phyloP scores from a whole-genome alignment of 2,329 filamentous ascomycete genomes.

The Claviceps citrina region DNA sequence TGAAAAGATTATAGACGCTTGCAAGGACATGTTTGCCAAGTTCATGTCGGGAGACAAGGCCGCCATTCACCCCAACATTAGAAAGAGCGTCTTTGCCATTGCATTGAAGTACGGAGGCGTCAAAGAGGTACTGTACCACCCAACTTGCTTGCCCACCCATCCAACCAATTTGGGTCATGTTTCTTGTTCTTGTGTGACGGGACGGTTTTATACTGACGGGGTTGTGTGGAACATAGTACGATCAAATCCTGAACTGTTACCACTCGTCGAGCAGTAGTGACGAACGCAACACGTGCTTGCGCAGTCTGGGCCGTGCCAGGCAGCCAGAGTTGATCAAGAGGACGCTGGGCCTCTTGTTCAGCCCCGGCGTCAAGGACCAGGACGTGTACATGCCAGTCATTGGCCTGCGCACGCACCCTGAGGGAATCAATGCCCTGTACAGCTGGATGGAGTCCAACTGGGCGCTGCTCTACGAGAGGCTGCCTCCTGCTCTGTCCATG shows the following conservation, averaged over 20 bases:
- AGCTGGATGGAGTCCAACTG: conserved; percentile 76
- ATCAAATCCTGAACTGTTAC: conserved; percentile 61
- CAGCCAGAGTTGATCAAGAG: conserved; percentile 66
- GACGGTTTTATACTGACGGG: too few species aligned
- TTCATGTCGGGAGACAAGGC: conserved; percentile 64
- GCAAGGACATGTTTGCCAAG: conserved; percentile 80
- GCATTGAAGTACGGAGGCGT: conserved; percentile 70
- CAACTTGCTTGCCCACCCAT: too few species aligned
- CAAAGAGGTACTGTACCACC: conserved; percentile 64
- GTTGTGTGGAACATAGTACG: conserved; percentile 37
- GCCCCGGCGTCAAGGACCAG: conserved; percentile 78
- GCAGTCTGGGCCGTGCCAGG: conserved; percentile 64
- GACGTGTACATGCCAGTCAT: conserved; percentile 83
- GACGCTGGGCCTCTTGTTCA: conserved; percentile 60
- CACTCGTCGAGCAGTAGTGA: conserved; percentile 54
- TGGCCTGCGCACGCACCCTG: conserved; percentile 59
- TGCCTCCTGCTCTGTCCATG: conserved; percentile 78
- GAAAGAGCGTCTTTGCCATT: conserved; percentile 74
- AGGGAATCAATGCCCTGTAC: conserved; percentile 70
- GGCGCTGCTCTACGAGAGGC: conserved; percentile 64
- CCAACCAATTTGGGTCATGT: too few species aligned
- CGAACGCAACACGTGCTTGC: conserved; percentile 82
- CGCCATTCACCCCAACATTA: conserved; percentile 84
- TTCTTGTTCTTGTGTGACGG: too few species aligned
- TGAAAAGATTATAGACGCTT: conserved; percentile 58